These are phyloP conservation scores for Penicillium fuscoglaucum DNA, from an alignment of 2,329 filamentous ascomycete species.

Conservation along the genomic window DNA sequence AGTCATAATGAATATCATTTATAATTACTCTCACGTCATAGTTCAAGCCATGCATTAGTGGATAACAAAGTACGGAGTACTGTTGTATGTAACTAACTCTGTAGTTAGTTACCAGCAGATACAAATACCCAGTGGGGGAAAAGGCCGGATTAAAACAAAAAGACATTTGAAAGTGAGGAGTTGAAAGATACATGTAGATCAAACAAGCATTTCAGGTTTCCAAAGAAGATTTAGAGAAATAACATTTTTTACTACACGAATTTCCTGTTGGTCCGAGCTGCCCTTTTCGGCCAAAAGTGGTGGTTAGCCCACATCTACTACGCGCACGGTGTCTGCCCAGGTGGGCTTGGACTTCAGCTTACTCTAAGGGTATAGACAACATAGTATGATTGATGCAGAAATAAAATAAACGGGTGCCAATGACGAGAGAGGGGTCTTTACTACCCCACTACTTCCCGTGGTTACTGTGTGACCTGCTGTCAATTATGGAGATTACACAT, in stretches of 20 bases:
- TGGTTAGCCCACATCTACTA: not conserved
- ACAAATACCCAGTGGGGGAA: not conserved
- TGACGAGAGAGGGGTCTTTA: not conserved
- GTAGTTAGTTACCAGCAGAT: not conserved
- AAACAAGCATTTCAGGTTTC: not conserved
- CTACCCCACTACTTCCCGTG: not conserved
- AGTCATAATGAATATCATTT: not conserved
- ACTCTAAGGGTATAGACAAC: not conserved
- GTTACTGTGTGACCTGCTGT: not conserved
- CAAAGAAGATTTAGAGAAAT: not conserved
- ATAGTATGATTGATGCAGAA: not conserved
- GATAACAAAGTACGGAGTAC: not conserved
- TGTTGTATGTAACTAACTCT: too few relatives aligned
- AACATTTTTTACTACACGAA: not conserved
- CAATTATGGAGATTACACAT: too few relatives aligned
- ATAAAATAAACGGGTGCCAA: not conserved
- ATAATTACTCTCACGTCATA: not conserved
- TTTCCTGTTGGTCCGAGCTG: not conserved
- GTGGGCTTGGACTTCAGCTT: not conserved
- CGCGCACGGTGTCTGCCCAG: not conserved
- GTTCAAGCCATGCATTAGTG: not conserved
- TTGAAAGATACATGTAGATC: not conserved
- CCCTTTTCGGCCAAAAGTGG: not conserved
- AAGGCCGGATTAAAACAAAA: not conserved
- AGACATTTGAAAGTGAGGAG: not conserved